Evolutionary conservation across 2,329 filamentous ascomycete species (phyloP).

Genomic region (Cordyceps tenuipes): DNA sequence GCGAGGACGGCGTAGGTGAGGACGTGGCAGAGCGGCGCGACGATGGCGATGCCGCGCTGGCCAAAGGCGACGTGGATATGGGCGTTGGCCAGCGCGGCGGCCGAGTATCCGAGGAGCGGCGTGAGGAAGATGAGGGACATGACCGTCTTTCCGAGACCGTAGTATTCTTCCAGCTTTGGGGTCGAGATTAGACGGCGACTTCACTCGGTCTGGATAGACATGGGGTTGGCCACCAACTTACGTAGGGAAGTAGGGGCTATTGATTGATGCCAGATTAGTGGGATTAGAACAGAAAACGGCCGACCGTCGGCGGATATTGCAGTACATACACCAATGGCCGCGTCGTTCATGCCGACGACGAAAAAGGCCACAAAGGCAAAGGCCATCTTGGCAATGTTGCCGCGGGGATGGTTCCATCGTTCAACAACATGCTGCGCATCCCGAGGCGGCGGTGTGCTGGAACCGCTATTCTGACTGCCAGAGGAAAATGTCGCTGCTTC

Average conservation of each 20-base stretch:
- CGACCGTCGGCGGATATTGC: too few relatives aligned
- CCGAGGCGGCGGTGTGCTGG: conserved; percentile 15
- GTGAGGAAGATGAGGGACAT: conserved; percentile 57
- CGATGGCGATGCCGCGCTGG: conserved; percentile 56
- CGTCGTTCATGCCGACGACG: conserved; percentile 56
- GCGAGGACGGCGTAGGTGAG: conserved; percentile 52
- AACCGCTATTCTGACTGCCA: neutral
- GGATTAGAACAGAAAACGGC: neutral
- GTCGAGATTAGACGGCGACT: neutral
- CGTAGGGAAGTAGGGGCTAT: conserved; percentile 33
- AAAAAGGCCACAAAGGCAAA: conserved; percentile 50
- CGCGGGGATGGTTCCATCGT: conserved; percentile 29
- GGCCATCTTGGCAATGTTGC: conserved; percentile 23
- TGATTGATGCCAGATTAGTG: conserved; percentile 16
- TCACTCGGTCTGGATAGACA: neutral
- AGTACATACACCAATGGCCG: conserved; percentile 45
- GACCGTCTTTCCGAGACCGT: conserved; percentile 49
- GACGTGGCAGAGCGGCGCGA: conserved; percentile 53
- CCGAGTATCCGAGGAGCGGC: conserved; percentile 54
- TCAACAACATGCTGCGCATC: conserved; percentile 22
- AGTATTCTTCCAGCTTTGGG: conserved; percentile 52
- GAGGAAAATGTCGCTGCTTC: neutral
- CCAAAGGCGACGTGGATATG: conserved; percentile 51
- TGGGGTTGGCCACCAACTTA: conserved; percentile 16
- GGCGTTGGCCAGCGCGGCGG: conserved; percentile 54